phyloP scores from a whole-genome alignment of 2,329 filamentous ascomycete genomes.

The Beauveria medogensis region DNA sequence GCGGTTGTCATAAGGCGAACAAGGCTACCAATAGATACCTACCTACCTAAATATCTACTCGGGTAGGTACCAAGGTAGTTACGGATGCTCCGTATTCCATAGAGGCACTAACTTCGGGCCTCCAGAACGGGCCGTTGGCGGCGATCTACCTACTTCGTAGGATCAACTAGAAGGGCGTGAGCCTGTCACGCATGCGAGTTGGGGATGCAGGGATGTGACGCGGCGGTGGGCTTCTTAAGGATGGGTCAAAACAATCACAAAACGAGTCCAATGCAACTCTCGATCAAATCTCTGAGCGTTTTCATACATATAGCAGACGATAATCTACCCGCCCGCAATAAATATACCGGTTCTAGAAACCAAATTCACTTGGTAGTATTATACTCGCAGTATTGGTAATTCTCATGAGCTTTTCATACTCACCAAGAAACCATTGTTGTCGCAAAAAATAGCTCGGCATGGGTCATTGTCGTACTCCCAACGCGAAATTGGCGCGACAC shows the following conservation, averaged over 20 bases:
- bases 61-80: too few species aligned
- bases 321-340: too few species aligned
- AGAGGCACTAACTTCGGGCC: neutral
- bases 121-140: neutral
- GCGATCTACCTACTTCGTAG: neutral
- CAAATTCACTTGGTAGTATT: too few species aligned
- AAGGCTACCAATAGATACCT: neutral
- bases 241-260: neutral
- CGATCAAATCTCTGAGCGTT: too few species aligned
- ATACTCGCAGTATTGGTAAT: too few species aligned
- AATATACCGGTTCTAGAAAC: too few species aligned
- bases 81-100: too few species aligned
- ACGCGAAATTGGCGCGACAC: conserved; percentile 6
- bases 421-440: too few species aligned
- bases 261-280: neutral
- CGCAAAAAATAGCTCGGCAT: too few species aligned
- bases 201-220: neutral
- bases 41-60: neutral
- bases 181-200: neutral
- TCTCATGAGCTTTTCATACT: too few species aligned
- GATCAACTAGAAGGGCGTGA: neutral
- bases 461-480: neutral
- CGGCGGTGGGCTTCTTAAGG: neutral
- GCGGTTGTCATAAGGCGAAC: neutral
- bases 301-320: too few species aligned